Evolutionary conservation across 2,329 filamentous ascomycete genomes (phyloP).

Genomic region (Pseudomassariella vexata): DNA sequence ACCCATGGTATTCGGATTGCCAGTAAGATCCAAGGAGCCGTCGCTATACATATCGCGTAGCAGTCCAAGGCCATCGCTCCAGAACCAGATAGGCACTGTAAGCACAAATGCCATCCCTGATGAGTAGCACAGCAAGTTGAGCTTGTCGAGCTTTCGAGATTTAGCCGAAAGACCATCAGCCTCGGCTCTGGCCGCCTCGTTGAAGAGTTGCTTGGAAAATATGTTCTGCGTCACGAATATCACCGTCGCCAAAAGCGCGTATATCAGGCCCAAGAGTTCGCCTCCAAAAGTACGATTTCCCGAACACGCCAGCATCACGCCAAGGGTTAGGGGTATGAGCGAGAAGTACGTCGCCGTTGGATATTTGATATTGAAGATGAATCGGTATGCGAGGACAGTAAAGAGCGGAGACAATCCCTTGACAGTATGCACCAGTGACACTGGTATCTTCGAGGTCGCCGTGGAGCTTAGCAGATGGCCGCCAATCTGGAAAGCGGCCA

Average conservation of each 20-base stretch:
- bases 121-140: constrained; percentile 96
- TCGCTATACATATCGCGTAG: constrained; percentile 74
- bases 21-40: constrained; percentile 61
- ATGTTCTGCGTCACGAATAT: constrained; percentile 99
- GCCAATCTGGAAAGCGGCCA: constrained; percentile 87
- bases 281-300: constrained; percentile 72
- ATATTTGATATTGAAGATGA: constrained; percentile 85
- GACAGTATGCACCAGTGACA: constrained; percentile 96
- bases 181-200: constrained; percentile 82
- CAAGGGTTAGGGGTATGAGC: constrained; percentile 81
- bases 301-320: constrained; percentile 95
- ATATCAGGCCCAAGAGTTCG: constrained; percentile 83
- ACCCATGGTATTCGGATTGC: constrained; percentile 62
- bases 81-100: constrained; percentile 88
- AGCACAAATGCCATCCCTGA: constrained; percentile 86
- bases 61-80: constrained; percentile 77
- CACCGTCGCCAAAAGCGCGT: constrained; percentile 82
- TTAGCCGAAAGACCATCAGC: constrained; percentile 59
- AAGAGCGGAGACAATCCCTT: constrained; percentile 95
- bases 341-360: constrained; percentile 82
- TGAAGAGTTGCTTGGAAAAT: constrained; percentile 96
- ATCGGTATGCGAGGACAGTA: constrained; percentile 86
- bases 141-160: constrained; percentile 83
- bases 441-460: constrained; percentile 89
- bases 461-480: constrained; percentile 92